phyloP scores from a whole-genome alignment of 2,329 filamentous ascomycete species.

The Harringtonia aguacate region DNA sequence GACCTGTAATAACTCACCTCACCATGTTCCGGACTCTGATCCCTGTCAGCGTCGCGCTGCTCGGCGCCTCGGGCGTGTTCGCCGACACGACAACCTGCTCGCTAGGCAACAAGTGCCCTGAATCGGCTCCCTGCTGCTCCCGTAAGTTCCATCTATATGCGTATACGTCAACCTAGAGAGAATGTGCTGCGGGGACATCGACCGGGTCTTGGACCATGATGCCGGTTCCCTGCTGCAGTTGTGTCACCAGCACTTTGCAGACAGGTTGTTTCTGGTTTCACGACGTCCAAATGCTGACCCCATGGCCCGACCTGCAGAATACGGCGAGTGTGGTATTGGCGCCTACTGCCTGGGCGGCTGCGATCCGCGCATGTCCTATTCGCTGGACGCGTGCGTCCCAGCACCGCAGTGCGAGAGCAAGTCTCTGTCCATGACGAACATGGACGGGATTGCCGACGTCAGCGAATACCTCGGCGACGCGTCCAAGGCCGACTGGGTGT shows the following conservation, averaged over 20 bases:
- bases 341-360: conserved; percentile 95
- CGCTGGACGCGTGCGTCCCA: conserved; percentile 75
- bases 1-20: background rate
- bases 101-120: conserved; percentile 52
- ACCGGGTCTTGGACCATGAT: no score
- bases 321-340: conserved; percentile 84
- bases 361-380: conserved; percentile 75
- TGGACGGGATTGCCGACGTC: conserved; percentile 61
- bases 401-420: conserved; percentile 69
- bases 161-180: no score
- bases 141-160: conserved; percentile 52
- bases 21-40: conserved; percentile 20
- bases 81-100: conserved; percentile 31
- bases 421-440: conserved; percentile 61
- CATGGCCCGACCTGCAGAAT: conserved; percentile 48
- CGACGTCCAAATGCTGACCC: no score
- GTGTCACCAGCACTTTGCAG: no score
- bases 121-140: conserved; percentile 66
- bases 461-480: conserved; percentile 80
- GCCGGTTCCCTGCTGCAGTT: no score
- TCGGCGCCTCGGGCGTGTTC: conserved; percentile 26
- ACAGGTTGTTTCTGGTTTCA: no score
- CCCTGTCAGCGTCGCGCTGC: conserved; percentile 23
- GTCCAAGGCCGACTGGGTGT: conserved; percentile 74
- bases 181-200: no score